Base-by-base conservation (phyloP, 192 early-diverging fungal species). In the Coemansia brasiliensis region DNA sequence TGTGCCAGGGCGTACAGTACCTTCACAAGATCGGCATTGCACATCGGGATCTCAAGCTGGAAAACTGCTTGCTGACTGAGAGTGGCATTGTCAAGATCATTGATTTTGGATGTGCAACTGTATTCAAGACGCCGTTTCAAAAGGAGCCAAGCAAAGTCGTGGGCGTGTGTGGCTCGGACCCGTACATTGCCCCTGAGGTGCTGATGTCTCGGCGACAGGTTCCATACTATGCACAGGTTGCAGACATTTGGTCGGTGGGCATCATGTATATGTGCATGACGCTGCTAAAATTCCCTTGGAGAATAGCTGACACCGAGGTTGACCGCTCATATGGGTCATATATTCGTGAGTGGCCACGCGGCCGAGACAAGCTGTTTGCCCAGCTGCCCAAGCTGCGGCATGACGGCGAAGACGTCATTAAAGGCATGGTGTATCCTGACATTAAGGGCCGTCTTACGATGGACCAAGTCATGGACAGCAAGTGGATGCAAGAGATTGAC, bases 131-230 rank as follows among this genome's bases (percentile, higher is more conserved):
- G 26, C 93, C 92, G 7, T 96, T 92, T 77, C 85, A 88, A 52
- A 81, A 70, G 41, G 72, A 79, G 56, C 58, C 76, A 21, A 79
- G 81, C 53, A 83, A 87, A 58, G 84, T 83, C 0, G 79, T 80
- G 65, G 96, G 96, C 9, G 79, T 92, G 15, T 89, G 82, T 64
- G 95, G 95, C 6, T 92, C 89, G 11, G 95, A 94, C 39, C 95
- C 95, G 9, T 98, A 96, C 73, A 98, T 98, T 81, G 93, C 92
- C 0, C 95, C 95, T 25, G 95, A 96, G 69, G 77, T 84, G 18
- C 87, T 90, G 57, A 64, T 63, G 17, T 80, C 82, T 10, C 78
- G 79, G 15, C 83, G 87, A 25, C 69, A 79, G 61, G 17, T 72
- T 20, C 69, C 75, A 10, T 94, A 98, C 61, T 91, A 94, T 57